These are phyloP conservation scores for Pistacia vera DNA, from an alignment of 345 rosid species.

Conservation along the genomic window DNA sequence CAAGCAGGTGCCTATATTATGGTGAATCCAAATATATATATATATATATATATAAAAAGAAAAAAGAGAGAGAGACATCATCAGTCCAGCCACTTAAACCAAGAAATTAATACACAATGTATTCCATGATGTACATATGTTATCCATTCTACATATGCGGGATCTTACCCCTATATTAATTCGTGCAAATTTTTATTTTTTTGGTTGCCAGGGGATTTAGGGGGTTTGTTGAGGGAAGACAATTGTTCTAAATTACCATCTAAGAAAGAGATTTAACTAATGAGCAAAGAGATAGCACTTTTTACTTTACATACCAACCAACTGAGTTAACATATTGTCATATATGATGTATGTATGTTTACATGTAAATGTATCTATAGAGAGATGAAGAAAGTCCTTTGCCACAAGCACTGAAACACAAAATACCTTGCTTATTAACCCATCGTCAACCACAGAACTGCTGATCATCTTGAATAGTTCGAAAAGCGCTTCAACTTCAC, in stretches of 20 bases:
- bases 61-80: too few species aligned
- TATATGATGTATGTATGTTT: not conserved
- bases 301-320: not conserved
- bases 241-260: not conserved
- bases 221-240: not conserved
- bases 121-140: too few species aligned
- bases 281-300: not conserved
- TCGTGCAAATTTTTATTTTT: too few species aligned
- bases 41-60: too few species aligned
- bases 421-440: conserved; percentile 87
- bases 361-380: too few species aligned
- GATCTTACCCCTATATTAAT: too few species aligned
- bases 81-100: not conserved
- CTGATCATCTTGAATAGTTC: conserved; percentile 98
- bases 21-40: not conserved
- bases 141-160: too few species aligned
- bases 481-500: conserved; percentile 98
- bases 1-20: not conserved
- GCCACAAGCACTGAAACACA: not conserved
- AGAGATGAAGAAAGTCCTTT: not conserved
- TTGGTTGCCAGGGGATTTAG: not conserved
- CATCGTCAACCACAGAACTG: conserved; percentile 94
- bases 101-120: too few species aligned
- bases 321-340: not conserved
- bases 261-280: not conserved